Evolutionary conservation across 176 grass and related monocot genomes (phyloP), one percentile per base, ranked within the genome.

Genomic region (Hordeum vulgare): DNA sequence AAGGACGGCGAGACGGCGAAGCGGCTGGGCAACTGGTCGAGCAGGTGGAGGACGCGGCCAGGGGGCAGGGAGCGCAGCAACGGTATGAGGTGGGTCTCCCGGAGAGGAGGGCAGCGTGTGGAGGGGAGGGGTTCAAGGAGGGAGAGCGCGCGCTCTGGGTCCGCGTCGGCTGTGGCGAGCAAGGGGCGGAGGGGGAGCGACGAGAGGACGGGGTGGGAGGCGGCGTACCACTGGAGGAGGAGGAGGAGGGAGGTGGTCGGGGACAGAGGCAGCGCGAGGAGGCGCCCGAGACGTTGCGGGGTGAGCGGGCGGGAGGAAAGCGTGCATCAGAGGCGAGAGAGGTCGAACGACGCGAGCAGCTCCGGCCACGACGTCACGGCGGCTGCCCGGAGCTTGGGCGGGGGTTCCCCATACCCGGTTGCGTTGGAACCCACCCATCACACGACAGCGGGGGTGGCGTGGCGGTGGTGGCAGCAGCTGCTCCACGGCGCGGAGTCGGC

Each of bases 251-350:
- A 95, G 14, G 86, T 91, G 40, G 86, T 33, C 2, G 86, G 73
- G 25, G 94, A 90, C 24, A 98, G 88, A 33, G 93, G 90, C 33
- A 95, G 89, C 59, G 92, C 86, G 49, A 94, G 94, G 31, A 98
- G 76, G 75, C 62, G 81, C 29, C 82, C 84, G 10, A 66, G 86
- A 77, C 71, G 76, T 21, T 64, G 72, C 27, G 95, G 92, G 66
- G 95, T 97, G 23, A 97, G 71, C 39, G 66, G 81, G 80, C 18
- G 59, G 61, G 57, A 49, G 86, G 81, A 75, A n/a, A 91, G 84
- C 29, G 90, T 93, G 39, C 75, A 59, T 36, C 95, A 92, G 58
- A 98, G 90, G 64, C 78, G 82, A 65, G 90, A 84, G n/a, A 98
- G 92, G 21, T 95, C 90, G 86, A 98, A 93, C 0, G 90, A 90